phyloP scores from a whole-genome alignment of 73 alveolate species.

The Symbiodinium pilosum region DNA sequence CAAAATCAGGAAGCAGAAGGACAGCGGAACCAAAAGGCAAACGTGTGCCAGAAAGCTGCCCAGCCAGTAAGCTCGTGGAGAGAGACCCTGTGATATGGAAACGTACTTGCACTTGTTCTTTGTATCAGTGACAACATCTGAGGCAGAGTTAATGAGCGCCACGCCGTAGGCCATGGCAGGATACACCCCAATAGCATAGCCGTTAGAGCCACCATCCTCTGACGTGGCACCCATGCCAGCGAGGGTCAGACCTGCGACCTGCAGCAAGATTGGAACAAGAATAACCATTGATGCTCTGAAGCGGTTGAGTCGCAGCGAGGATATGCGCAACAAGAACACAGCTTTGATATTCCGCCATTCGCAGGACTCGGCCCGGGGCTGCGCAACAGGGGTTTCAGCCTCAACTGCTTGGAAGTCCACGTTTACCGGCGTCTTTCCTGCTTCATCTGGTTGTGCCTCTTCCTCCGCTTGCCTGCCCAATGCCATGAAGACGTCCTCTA shows the following conservation, averaged over 20 bases:
- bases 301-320: background rate
- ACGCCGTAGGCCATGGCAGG: conserved; percentile 73
- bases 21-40: conserved; percentile 22
- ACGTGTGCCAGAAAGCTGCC: conserved; percentile 65
- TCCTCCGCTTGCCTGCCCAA: conserved; percentile 30
- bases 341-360: conserved; percentile 58
- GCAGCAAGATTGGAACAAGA: conserved; percentile 20
- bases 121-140: conserved; percentile 29
- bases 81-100: conserved; percentile 72
- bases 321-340: conserved; percentile 1
- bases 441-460: background rate
- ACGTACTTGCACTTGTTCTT: conserved; percentile 90
- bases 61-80: conserved; percentile 63
- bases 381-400: background rate
- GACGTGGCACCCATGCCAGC: conserved; percentile 13
- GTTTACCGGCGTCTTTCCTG: background rate
- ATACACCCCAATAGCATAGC: conserved; percentile 51
- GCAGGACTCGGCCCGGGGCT: conserved; percentile 3
- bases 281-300: background rate
- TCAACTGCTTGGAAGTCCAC: background rate
- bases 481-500: conserved; percentile 92
- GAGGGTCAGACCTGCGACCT: conserved; percentile 21
- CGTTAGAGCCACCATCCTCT: conserved; percentile 6
- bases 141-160: background rate
- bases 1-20: background rate